Conservation (phyloP, 2,329 filamentous ascomycete genomes). For the Biscogniauxia marginata region DNA sequence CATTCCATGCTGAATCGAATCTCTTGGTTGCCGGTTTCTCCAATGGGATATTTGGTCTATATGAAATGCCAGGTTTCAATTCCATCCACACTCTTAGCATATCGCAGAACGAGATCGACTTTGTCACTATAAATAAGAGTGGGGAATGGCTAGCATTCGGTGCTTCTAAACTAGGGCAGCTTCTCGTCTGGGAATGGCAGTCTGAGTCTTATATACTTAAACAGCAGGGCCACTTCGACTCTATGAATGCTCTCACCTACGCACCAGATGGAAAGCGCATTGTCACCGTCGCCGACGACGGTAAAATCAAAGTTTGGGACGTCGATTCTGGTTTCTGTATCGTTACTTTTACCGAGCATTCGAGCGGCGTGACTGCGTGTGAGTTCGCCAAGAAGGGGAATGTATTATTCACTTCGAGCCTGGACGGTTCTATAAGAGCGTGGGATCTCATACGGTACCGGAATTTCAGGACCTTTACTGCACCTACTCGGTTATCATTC, state of each 20-base stretch:
- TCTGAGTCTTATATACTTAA: slow-evolving; percentile 98
- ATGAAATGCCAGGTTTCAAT: slow-evolving; percentile 95
- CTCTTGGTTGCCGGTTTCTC: slow-evolving; percentile 97
- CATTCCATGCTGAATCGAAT: slow-evolving; percentile 82
- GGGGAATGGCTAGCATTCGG: slow-evolving; percentile 98
- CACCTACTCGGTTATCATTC: slow-evolving; percentile 86
- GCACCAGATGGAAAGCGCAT: slow-evolving; percentile 91
- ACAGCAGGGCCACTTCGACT: slow-evolving; percentile 95
- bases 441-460: slow-evolving; percentile 96
- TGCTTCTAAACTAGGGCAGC: slow-evolving; percentile 88
- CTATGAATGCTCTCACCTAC: slow-evolving; percentile 90
- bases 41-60: slow-evolving; percentile 88
- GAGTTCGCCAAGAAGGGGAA: slow-evolving; percentile 95
- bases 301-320: slow-evolving; percentile 99
- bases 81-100: slow-evolving; percentile 91
- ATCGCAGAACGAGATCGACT: slow-evolving; percentile 94
- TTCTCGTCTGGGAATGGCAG: slow-evolving; percentile 99
- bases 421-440: slow-evolving; percentile 90
- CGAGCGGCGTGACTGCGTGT: slow-evolving; percentile 88
- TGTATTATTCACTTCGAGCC: slow-evolving; percentile 89
- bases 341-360: slow-evolving; percentile 97
- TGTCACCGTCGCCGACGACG: slow-evolving; percentile 91
- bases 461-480: slow-evolving; percentile 97
- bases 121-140: slow-evolving; percentile 87
- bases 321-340: slow-evolving; percentile 95